Base-by-base conservation (phyloP, 495 filamentous ascomycete species). In the Hypoxylon perforatum region DNA sequence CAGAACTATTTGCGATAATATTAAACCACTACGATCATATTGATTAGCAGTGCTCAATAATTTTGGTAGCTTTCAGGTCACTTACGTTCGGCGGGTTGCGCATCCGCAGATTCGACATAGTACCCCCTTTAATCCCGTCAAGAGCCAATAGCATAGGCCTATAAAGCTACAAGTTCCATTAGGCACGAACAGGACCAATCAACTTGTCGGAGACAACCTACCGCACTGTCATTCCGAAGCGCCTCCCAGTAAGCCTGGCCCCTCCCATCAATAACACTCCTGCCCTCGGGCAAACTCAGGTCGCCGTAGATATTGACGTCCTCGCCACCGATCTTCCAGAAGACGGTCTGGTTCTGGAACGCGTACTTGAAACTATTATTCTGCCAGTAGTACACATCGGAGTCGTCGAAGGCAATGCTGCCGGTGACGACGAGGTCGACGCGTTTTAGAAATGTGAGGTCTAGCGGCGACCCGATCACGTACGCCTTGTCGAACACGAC, bases 211-310 rank as follows among this genome's bases (percentile, higher is more conserved):
- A 45, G 5, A 28, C 0, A 4, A 57, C 61, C 58, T 18, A 69
- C 65, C 15, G 62, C 63, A 0, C 81, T 11, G 61, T 91, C 76
- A 28, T 70, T 56, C 0, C 82, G 84, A 50, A 86, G 86, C 10
- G 82, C 73, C 70, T 91, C 88, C 72, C 91, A 91, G 87, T 88
- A 91, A 12, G 87, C 81, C 72, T 92, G 88, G 1, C 89, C 88
- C 17, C 35, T 69, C 12, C 70, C 74, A 50, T 76, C 67, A 4
- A 77, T 67, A 14, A 72, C 59, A 44, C 67, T 70, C 45, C 61
- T 60, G 0, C 63, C 75, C 35, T 64, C 65, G 25, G 56, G 60
- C 11, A 69, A 15, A 4, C 22, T 56, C 1, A 69, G 30, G 17
- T 65, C 70, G 36, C 73, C 73, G 15, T 75, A 75, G 28, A 75